These are phyloP conservation scores for Myriosclerotinia curreyana DNA, from an alignment of 2,329 filamentous ascomycete species.

Conservation along the genomic window DNA sequence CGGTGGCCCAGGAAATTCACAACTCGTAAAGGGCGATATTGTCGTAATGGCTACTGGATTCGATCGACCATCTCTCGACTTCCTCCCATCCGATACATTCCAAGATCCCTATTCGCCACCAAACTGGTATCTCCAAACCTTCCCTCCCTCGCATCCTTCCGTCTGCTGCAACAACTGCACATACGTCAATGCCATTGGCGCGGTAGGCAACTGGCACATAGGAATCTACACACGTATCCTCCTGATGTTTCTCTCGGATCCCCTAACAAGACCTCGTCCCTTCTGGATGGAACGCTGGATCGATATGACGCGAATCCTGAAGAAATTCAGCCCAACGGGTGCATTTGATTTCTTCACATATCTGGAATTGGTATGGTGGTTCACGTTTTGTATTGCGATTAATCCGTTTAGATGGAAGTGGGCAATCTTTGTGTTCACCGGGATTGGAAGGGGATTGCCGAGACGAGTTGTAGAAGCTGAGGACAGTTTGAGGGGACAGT, in stretches of 20 bases:
- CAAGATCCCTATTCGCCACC: conserved; percentile 71
- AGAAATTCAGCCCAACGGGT: conserved; percentile 64
- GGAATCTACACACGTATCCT: conserved; percentile 85
- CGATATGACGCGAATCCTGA: conserved; percentile 73
- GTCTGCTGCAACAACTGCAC: conserved; percentile 75
- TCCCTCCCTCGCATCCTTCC: conserved; percentile 70
- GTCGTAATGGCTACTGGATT: conserved; percentile 83
- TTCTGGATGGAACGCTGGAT: conserved; percentile 85
- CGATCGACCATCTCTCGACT: conserved; percentile 67
- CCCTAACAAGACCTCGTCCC: conserved; percentile 66
- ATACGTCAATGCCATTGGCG: conserved; percentile 78
- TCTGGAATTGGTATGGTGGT: conserved; percentile 81
- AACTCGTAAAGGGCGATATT: conserved; percentile 68
- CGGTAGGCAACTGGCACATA: conserved; percentile 84
- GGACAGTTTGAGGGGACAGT: conserved; percentile 33
- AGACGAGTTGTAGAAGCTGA: conserved; percentile 64
- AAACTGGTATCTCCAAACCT: conserved; percentile 86
- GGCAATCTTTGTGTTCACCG: conserved; percentile 78
- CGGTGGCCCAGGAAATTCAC: conserved; percentile 66
- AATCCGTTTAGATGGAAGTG: conserved; percentile 92
- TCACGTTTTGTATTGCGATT: conserved; percentile 70
- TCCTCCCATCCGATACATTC: conserved; percentile 73
- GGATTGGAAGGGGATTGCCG: conserved; percentile 65
- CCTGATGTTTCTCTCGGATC: conserved; percentile 82
- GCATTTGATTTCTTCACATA: conserved; percentile 92